Evolutionary conservation across 305 asterid species (phyloP), one percentile per base, ranked within the genome.

Genomic region (Fraxinus nigra): DNA sequence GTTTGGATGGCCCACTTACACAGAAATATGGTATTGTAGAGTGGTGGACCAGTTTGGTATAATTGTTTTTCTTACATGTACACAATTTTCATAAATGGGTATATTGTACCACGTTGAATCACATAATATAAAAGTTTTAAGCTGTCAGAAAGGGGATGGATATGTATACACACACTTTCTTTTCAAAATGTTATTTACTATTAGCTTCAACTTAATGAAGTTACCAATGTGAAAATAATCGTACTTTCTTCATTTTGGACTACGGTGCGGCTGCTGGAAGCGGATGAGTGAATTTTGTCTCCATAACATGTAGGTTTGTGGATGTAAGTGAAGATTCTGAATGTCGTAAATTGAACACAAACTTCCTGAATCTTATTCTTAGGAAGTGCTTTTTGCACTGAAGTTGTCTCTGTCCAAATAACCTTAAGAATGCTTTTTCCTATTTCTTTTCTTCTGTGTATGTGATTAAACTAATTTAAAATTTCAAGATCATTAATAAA

Each of bases 401-500:
- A 65, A 65, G 35, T 24, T 28, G 33, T 65, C 28, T 65, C 70
- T 61, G 11, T 61, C 70, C 70, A 61, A 61, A 20, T 61, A 61
- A 5, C 32, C 70, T 61, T 61, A 0, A 22, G 30, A 7, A 61
- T 61, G 30, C 14, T 24, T 67, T 28, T 67, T 4, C 35, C 11
- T 67, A 24, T 76, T 76, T 76, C 79, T 46, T 76, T 14, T 43
- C 43, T 46, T 76, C 56, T 76, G 79, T 7, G 9, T 26, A 28
- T 16, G 69, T 51, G 79, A 75, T 59, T 43, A 72, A 26, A 28
- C 65, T 48, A 75, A 75, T n/a, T 8, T 26, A 59, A 32, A 69
- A 20, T 14, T 54, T 76, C 59, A 14, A 20, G 26, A 10, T 59
- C 34, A 48, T 78, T 79, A 16, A 32, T 37, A 65, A 32, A 46